These are phyloP conservation scores for Pugionium cornutum DNA, from an alignment of 345 rosid genomes.

Conservation along the genomic window DNA sequence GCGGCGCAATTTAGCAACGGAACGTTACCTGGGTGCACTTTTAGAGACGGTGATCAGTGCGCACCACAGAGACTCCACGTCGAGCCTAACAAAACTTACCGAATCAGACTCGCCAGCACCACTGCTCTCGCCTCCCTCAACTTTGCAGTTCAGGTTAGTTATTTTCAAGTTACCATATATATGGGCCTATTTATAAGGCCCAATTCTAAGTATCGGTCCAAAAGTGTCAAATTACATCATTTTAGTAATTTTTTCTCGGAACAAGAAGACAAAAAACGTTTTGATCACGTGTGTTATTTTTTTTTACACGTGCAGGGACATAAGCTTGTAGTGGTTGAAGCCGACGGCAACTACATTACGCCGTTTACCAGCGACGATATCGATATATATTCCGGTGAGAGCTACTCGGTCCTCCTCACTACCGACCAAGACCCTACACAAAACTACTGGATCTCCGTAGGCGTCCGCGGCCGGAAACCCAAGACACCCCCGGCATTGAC, in stretches of 20 bases:
- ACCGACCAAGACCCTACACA: slow-evolving; percentile 53
- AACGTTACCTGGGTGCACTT: slow-evolving; percentile 40
- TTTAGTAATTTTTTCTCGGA: no score
- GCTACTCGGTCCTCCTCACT: slow-evolving; percentile 66
- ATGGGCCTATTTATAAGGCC: no score
- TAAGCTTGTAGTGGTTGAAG: slow-evolving; percentile 77
- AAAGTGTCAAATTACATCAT: no score
- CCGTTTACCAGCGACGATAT: slow-evolving; percentile 60
- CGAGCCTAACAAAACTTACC: slow-evolving; percentile 57
- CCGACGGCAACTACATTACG: slow-evolving; percentile 78
- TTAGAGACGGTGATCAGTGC: slow-evolving; percentile 61
- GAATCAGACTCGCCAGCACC: slow-evolving; percentile 72
- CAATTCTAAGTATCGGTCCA: no score
- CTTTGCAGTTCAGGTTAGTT: slow-evolving; percentile 53
- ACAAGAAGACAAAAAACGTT: neutral
- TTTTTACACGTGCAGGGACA: slow-evolving; percentile 54
- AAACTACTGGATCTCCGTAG: slow-evolving; percentile 62
- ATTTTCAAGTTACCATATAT: no score
- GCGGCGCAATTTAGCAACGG: slow-evolving; percentile 44
- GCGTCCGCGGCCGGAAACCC: slow-evolving; percentile 62
- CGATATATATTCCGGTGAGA: slow-evolving; percentile 81
- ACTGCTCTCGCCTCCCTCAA: slow-evolving; percentile 81
- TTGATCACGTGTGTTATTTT: slow-evolving; percentile 12
- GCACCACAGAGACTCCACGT: slow-evolving; percentile 60
- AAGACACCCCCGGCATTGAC: slow-evolving; percentile 62